These are phyloP conservation scores for Leishmania braziliensis DNA, from an alignment of 208 protist genomes.

Conservation along the genomic window DNA sequence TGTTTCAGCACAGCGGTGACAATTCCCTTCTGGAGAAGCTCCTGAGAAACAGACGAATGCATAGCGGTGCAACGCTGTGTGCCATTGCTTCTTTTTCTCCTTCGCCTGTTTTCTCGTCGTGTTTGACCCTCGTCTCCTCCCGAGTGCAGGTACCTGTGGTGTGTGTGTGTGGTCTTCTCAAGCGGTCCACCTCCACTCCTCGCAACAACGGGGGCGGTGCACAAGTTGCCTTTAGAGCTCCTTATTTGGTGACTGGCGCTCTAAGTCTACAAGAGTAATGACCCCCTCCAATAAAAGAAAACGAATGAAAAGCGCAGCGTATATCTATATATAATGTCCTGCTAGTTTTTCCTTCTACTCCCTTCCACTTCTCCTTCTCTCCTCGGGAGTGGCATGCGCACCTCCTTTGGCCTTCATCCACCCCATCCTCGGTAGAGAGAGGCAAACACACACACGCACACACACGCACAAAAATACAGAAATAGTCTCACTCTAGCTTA, in stretches of 20 bases:
- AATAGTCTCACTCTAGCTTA: neutral
- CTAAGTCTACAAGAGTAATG: neutral
- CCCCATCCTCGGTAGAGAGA: neutral
- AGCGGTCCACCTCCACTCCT: neutral
- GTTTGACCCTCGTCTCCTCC: neutral
- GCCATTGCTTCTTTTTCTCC: neutral
- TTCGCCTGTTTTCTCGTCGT: neutral
- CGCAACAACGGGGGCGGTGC: neutral
- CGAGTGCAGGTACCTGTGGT: neutral
- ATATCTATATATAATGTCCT: neutral
- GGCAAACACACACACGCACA: neutral
- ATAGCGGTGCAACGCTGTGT: neutral
- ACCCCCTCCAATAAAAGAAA: neutral
- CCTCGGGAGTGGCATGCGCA: neutral
- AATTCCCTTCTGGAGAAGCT: neutral
- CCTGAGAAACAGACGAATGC: neutral
- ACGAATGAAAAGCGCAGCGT: neutral
- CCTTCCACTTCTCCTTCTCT: neutral
- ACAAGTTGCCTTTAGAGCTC: neutral
- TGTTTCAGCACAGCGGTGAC: neutral
- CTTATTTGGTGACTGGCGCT: neutral
- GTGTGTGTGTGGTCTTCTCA: neutral
- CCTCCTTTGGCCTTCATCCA: neutral
- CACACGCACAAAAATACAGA: neutral
- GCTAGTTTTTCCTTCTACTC: neutral